Conservation (phyloP, 371 early-diverging fungal genomes). For the Syncephalastrum monosporum region DNA sequence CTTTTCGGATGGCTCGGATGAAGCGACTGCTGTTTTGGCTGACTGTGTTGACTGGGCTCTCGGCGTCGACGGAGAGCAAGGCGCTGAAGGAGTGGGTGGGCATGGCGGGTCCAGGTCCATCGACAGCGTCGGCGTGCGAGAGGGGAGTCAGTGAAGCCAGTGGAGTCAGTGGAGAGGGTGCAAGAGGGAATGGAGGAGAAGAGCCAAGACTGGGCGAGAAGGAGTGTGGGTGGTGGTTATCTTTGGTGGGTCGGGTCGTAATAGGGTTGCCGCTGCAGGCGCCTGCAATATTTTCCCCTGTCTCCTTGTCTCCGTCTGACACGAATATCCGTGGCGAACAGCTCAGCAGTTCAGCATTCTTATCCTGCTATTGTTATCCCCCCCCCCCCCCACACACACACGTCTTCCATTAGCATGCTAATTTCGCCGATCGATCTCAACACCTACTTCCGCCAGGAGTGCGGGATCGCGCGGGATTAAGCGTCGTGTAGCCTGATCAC, state of each 20-base stretch:
- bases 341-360: too few relatives aligned
- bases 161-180: neutral
- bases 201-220: neutral
- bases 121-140: too few relatives aligned
- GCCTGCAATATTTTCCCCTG: slow-evolving; percentile 3
- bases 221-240: neutral
- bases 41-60: neutral
- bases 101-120: slow-evolving; percentile 5
- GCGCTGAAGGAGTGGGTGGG: slow-evolving; percentile 12
- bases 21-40: slow-evolving; percentile 11
- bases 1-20: slow-evolving; percentile 18
- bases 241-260: neutral
- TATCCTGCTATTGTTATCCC: too few relatives aligned
- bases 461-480: too few relatives aligned
- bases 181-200: slow-evolving; percentile 8
- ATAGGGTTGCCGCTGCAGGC: neutral
- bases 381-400: too few relatives aligned
- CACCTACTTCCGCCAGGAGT: too few relatives aligned
- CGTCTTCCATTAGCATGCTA: too few relatives aligned
- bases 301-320: slow-evolving; percentile 8
- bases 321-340: slow-evolving; percentile 7
- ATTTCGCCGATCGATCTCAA: too few relatives aligned
- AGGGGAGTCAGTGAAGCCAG: too few relatives aligned
- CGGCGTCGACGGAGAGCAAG: slow-evolving; percentile 5
- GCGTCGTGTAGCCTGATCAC: too few relatives aligned